A percentile compares a stretch with the other conserved stretches of the same genome.
These are phyloP conservation scores for Rhodotorula taiwanensis DNA, from an alignment of 768 basidiomycete genomes.

Conservation along the genomic window DNA sequence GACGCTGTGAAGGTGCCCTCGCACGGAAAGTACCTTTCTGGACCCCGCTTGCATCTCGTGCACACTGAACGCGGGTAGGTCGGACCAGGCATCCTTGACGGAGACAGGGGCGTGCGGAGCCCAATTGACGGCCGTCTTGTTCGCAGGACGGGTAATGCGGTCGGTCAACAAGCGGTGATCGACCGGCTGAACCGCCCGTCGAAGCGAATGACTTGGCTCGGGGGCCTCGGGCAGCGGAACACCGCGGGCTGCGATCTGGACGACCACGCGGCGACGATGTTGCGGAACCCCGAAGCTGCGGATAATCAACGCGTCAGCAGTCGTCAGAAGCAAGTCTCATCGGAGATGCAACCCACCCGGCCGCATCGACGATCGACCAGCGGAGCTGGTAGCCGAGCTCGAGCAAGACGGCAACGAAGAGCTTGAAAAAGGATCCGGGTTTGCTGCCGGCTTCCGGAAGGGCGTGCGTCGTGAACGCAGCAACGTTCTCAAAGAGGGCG, in stretches of 20 bases:
- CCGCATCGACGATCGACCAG: slow-evolving; percentile 5
- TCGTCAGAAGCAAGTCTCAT: background rate
- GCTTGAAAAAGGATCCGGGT: background rate
- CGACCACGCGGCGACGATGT: slow-evolving; percentile 3
- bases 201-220: background rate
- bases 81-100: background rate
- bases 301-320: no score
- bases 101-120: slow-evolving; percentile 2
- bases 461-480: slow-evolving; percentile 2
- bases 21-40: no score
- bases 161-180: background rate
- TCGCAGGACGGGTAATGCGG: no score
- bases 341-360: background rate
- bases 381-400: slow-evolving; percentile 6
- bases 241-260: background rate
- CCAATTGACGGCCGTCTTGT: no score
- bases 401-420: background rate
- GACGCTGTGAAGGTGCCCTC: background rate
- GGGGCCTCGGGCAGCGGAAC: background rate
- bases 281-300: slow-evolving; percentile 13
- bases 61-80: background rate
- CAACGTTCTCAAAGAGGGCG: slow-evolving; percentile 20
- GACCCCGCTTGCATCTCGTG: background rate
- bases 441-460: background rate
- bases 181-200: background rate